Evolutionary conservation across 805 yeast species (phyloP).

Genomic region (Jamesozyma lodderae): DNA sequence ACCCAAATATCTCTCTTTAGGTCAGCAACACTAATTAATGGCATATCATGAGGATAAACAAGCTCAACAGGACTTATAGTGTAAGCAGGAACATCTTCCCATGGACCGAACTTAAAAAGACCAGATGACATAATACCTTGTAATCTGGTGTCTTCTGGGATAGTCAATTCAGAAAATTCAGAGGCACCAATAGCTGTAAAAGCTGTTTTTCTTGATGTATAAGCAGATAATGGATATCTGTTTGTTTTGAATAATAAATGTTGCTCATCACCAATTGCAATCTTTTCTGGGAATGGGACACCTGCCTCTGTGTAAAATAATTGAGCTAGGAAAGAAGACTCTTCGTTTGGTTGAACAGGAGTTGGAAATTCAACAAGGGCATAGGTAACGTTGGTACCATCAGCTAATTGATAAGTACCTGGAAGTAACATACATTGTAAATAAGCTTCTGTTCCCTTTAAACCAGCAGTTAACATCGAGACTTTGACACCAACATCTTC

Average conservation of each 20-base stretch:
- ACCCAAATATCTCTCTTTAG: constrained; percentile 77
- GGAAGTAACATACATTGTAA: constrained; percentile 24
- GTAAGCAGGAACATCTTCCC: constrained; percentile 37
- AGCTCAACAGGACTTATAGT: constrained; percentile 38
- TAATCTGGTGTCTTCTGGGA: constrained; percentile 21
- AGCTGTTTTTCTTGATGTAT: constrained; percentile 49
- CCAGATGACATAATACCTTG: constrained; percentile 28
- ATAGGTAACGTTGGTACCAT: constrained; percentile 29
- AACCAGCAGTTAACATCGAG: constrained; percentile 38
- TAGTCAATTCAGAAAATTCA: constrained; percentile 13
- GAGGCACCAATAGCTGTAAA: constrained; percentile 29
- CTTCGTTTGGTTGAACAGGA: constrained; percentile 59
- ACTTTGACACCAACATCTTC: constrained; percentile 34
- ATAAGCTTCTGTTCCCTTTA: constrained; percentile 20
- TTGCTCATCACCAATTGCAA: constrained; percentile 55
- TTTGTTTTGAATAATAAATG: constrained; percentile 43
- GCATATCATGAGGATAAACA: constrained; percentile 54
- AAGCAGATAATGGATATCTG: constrained; percentile 53
- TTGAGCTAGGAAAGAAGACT: constrained; percentile 40
- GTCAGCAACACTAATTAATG: constrained; percentile 51
- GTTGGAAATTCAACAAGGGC: constrained; percentile 48
- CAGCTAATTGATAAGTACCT: constrained; percentile 17
- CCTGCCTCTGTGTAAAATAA: constrained; percentile 40
- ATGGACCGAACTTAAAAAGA: constrained; percentile 44
- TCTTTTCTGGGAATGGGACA: constrained; percentile 55